A percentile compares a stretch with the other conserved stretches of the same genome.
Evolutionary conservation across 2,329 filamentous ascomycete species (phyloP).

Genomic region (Diaporthe amygdali): DNA sequence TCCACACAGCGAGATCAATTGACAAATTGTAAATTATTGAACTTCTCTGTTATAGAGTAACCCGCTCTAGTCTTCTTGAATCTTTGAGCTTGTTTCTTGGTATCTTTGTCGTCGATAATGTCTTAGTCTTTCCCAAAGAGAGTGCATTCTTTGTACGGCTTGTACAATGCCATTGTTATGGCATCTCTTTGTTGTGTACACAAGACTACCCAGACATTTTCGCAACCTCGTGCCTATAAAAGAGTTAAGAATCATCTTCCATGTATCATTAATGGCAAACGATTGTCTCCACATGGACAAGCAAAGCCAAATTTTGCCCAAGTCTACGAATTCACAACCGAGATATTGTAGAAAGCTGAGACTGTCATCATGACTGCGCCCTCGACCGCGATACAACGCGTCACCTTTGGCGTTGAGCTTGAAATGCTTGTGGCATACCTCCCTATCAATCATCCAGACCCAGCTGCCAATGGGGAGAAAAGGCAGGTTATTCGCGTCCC

Average conservation of each 20-base stretch:
- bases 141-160: too few species aligned
- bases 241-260: not conserved
- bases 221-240: not conserved
- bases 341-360: not conserved
- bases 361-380: not conserved
- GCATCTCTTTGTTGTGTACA: not conserved
- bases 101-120: not conserved
- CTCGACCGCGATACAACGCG: not conserved
- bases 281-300: not conserved
- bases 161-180: not conserved
- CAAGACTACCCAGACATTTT: not conserved
- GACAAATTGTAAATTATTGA: not conserved
- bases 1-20: not conserved
- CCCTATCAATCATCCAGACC: not conserved
- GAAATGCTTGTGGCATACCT: not conserved
- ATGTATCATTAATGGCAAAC: accelerated
- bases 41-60: not conserved
- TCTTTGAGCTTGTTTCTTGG: not conserved
- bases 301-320: not conserved
- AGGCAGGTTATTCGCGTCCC: not conserved
- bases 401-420: not conserved
- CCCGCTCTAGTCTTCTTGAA: too few species aligned
- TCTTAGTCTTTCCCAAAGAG: not conserved
- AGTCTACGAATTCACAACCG: too few species aligned
- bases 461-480: not conserved